Evolutionary conservation across 2,329 filamentous ascomycete species (phyloP).

Genomic region (Neofusicoccum sp.): DNA sequence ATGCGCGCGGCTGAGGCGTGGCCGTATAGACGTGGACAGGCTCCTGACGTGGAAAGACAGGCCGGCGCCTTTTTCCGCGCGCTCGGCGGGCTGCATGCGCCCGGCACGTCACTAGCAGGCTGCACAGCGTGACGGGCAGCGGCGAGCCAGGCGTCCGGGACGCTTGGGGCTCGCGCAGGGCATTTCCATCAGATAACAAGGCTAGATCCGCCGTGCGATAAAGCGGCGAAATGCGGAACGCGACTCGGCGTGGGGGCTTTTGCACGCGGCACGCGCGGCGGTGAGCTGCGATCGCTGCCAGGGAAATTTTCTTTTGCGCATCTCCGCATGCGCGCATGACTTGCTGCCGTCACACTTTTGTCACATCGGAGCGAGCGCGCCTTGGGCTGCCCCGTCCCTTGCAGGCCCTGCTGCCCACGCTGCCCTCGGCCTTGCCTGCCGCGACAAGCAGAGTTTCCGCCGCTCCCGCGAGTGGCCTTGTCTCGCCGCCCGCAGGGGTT

Average conservation of each 20-base stretch:
- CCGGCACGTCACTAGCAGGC: slow-evolving; percentile 14
- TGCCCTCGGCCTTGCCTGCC: background rate
- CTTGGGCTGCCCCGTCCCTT: slow-evolving; percentile 4
- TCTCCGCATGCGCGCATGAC: slow-evolving; percentile 10
- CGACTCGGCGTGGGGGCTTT: slow-evolving; percentile 3
- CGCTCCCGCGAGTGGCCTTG: background rate
- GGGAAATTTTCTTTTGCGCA: background rate
- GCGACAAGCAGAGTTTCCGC: background rate
- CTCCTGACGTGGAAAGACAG: slow-evolving; percentile 11
- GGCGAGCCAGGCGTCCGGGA: slow-evolving; percentile 13
- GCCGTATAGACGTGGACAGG: slow-evolving; percentile 12
- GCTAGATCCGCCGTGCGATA: slow-evolving; percentile 16
- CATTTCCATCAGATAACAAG: slow-evolving; percentile 13
- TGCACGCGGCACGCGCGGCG: slow-evolving; percentile 10
- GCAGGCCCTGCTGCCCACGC: background rate
- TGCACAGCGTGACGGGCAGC: background rate
- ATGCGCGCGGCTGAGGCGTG: slow-evolving; percentile 11
- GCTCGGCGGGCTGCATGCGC: slow-evolving; percentile 7
- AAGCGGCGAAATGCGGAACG: slow-evolving; percentile 10
- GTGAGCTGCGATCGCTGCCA: slow-evolving; percentile 7
- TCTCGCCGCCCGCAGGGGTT: background rate
- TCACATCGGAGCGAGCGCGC: slow-evolving; percentile 3
- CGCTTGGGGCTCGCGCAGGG: slow-evolving; percentile 1
- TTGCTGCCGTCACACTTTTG: background rate
- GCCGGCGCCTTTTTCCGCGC: slow-evolving; percentile 10